Percentiles rank a stretch among this genome's conserved stretches.
These are phyloP conservation scores for Tillandsia leiboldiana DNA, from an alignment of 176 grass and related monocot genomes.

Conservation along the genomic window DNA sequence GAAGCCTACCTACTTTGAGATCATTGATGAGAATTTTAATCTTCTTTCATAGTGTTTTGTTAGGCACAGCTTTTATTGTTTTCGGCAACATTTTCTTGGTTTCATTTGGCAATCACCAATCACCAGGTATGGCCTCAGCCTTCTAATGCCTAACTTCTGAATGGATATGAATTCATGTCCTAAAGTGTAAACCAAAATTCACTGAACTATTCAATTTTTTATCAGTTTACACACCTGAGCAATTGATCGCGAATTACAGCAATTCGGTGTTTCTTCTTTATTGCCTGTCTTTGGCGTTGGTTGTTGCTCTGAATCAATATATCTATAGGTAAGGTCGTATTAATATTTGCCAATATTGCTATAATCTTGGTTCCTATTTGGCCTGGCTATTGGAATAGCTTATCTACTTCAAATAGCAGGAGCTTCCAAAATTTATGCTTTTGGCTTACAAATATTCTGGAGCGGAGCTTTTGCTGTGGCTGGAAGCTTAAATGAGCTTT, in stretches of 20 bases:
- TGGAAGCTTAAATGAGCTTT: too few species aligned
- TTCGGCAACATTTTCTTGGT: constrained; percentile 92
- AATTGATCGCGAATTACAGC: constrained; percentile 79
- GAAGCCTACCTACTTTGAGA: constrained; percentile 9
- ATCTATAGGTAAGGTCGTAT: constrained; percentile 65
- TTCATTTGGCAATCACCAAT: constrained; percentile 96
- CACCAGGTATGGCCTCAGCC: constrained; percentile 53
- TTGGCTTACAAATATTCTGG: too few species aligned
- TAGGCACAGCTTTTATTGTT: constrained; percentile 91
- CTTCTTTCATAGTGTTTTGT: constrained; percentile 71
- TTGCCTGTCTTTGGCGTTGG: constrained; percentile 70
- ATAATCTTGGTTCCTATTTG: too few species aligned
- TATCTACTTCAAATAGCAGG: too few species aligned
- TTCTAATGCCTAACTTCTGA: not conserved
- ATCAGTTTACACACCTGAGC: constrained; percentile 91
- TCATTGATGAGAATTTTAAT: constrained; percentile 21
- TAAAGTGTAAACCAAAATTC: constrained; percentile 1
- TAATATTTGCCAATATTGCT: not conserved
- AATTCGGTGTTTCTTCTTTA: constrained; percentile 95
- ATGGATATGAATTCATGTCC: not conserved
- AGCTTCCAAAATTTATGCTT: too few species aligned
- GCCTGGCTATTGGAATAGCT: too few species aligned
- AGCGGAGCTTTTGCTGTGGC: too few species aligned
- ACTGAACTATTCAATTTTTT: constrained; percentile 22
- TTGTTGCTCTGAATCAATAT: constrained; percentile 82